Base-by-base conservation (phyloP, 345 rosid genomes). In the Laguncularia racemosa region DNA sequence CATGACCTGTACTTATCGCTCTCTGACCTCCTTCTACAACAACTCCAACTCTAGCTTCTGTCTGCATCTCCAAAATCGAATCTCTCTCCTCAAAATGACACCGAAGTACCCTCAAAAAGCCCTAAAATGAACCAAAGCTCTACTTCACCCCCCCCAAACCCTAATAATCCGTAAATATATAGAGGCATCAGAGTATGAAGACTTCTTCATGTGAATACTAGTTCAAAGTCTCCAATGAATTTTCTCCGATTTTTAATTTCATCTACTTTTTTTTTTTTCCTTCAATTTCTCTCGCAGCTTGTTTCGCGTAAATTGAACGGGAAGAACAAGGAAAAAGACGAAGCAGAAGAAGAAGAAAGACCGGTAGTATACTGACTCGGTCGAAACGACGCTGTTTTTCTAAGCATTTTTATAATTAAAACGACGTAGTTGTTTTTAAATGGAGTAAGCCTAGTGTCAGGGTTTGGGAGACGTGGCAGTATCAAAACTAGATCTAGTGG, bases 1-100 rank as follows among this genome's bases (percentile, higher is more conserved):
- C 58, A 46, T 46, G 81, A 14, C 86, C 84, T 48, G 88, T 69
- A 71, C 81, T 75, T 67, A 72, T 38, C 66, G 72, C 61, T 63
- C 82, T 56, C 73, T 71, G 61, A 44, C 71, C 66, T 65, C 79
- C 81, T 20, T 80, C 82, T 49, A 75, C 74, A 47, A 77, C 90
- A 21, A 90, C 86, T 14, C 89, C 87, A 51, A 87, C 87, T 64
- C 89, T 81, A 19, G 97, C 85, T 40, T 85, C 93, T 53, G 95
- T 90, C 75, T 83, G 93, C 93, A 89, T 85, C 71, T 63, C 78
- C 67, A 70, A 50, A 11, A 52, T 16, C 63, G 11, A 33, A 33
- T 23, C 40, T 16, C 17, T 44, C 53, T 6, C 58, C 53, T 56
- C 51, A 46, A 20, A 12, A 51, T 17, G 17, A 11, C 28, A n/a